Base-by-base conservation (phyloP, 768 basidiomycete species). In the Sporobolomyces pararoseus region DNA sequence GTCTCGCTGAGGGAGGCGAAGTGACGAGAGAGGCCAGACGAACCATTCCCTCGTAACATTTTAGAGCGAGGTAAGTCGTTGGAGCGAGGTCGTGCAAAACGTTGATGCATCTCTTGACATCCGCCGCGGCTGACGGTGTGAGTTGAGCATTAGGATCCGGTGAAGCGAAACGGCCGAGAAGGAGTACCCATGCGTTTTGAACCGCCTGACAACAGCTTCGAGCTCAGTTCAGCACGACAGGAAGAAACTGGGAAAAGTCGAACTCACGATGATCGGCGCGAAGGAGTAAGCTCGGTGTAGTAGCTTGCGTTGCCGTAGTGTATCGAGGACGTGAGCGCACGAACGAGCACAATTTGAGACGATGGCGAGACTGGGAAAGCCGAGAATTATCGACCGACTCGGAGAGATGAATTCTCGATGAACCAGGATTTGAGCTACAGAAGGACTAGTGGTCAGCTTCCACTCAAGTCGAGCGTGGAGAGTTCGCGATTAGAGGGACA, bases 291-390 rank as follows among this genome's bases (percentile, higher is more conserved):
- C 52, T 25, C 64, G 54, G n/a, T 60, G 25, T 37, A 76, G 70
- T n/a, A 75, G 29, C 6, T 60, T 80, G 9, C 80, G 78, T 54
- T 84, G 72, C 57, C 82, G 79, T 60, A 84, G 83, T 3, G 85
- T 80, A 72, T 90, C 89, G 25, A 88, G 78, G 34, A 92, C 83
- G 76, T 88, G 88, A 46, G 84, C 85, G 67, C 85, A 87, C 1
- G 88, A 89, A 12, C 89, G 82, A 2, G 91, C 88, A 0, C 91
- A 84, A 69, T 91, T 91, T n/a, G 87, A 86, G 78, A 87, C 90
- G 63, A 88, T 89, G 0, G 88, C 86, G 27, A 89, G 81, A 0
- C 87, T 89, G 14, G 87, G 88, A 76, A 86, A 85, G 19, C 63
- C 42, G 49, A 73, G 66, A 3, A 62, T 37, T 27, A 47, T 35